These are phyloP conservation scores for Rhinocladiella similis DNA, from an alignment of 2,329 filamentous ascomycete species.

Conservation along the genomic window DNA sequence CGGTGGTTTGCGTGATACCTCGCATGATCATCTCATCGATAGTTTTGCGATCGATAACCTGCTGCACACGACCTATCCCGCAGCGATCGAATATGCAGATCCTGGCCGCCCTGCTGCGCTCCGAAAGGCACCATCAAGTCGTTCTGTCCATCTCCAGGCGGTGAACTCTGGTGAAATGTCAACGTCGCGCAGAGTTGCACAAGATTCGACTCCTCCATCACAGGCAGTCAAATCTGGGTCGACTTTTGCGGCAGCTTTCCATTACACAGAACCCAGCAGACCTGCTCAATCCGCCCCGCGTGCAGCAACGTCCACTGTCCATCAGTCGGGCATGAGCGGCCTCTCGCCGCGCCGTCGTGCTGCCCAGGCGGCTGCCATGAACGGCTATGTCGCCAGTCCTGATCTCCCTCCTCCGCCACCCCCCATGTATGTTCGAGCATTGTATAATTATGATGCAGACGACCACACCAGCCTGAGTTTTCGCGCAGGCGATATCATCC, in stretches of 20 bases:
- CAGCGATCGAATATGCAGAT: slow-evolving; percentile 23
- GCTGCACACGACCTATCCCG: slow-evolving; percentile 3
- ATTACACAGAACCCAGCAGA: slow-evolving; percentile 39
- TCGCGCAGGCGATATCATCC: slow-evolving; percentile 93
- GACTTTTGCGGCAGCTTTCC: slow-evolving; percentile 39
- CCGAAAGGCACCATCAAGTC: slow-evolving; percentile 14
- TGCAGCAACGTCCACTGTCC: slow-evolving; percentile 9
- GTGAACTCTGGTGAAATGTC: slow-evolving; percentile 17
- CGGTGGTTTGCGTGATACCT: background rate
- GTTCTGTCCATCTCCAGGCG: slow-evolving; percentile 2
- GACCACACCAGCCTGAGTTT: slow-evolving; percentile 97
- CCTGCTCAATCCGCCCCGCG: slow-evolving; percentile 12
- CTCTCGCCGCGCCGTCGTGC: slow-evolving; percentile 29
- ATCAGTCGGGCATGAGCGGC: slow-evolving; percentile 20
- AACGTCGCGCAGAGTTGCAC: slow-evolving; percentile 21
- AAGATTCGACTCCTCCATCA: slow-evolving; percentile 16
- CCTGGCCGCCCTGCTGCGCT: slow-evolving; percentile 21
- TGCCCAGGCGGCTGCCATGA: slow-evolving; percentile 42
- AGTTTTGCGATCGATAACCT: background rate
- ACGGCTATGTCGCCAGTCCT: slow-evolving; percentile 50
- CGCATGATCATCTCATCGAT: background rate
- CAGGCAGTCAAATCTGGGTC: slow-evolving; percentile 23
- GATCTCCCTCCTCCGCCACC: slow-evolving; percentile 44
- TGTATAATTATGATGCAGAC: slow-evolving; percentile 98
- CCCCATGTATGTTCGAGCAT: slow-evolving; percentile 81